Evolutionary conservation across 2,329 filamentous ascomycete species (phyloP), one percentile per base, ranked within the genome.

Genomic region (Allantophomopsis lycopodina): DNA sequence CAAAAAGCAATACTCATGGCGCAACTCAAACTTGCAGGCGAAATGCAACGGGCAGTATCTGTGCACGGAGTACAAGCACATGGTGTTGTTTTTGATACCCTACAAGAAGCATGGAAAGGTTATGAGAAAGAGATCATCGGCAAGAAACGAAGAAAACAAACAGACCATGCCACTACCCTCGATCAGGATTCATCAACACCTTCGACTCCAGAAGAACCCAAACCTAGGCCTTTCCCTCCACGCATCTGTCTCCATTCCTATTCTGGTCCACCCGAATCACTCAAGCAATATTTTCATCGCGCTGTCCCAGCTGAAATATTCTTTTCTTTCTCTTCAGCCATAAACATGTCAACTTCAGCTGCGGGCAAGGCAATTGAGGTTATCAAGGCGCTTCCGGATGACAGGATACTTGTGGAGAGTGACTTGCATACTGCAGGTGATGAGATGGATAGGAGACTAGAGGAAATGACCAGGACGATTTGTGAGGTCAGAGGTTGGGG

Each of bases 231-330:
- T 0, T 96, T 81, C 49, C 88, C 91, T 4, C 87, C 88, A 1
- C 68, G 88, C 7, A 80, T 96, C 55, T 98, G 91, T 54, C 73
- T 98, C 43, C 91, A 98, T 59, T 95, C 88, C 0, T 98, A 87
- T 59, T 93, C 83, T 36, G 89, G 86, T 0, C 72, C 80, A 5
- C 66, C 75, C 10, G 79, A 91, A 41, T 71, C 79, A 23, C 62
- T 95, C 31, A 79, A 73, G 47, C 86, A 87, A 56, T 96, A 94
- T 52, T 62, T 86, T 36, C 70, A 82, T 46, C 73, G 75, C 1
- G 66, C 71, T 1, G 75, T 91, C 7, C 89, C 89, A 0, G 76
- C 78, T 0, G 68, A 76, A 13, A 69, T 96, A 15, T 98, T 79
- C 59, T 88, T 94, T 50, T 94, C 87, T 1, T 93, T 96, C 55